A percentile compares a stretch with the other conserved stretches of the same genome.
Conservation (phyloP, 106 monocot genomes). For the Narthecium ossifragum region DNA sequence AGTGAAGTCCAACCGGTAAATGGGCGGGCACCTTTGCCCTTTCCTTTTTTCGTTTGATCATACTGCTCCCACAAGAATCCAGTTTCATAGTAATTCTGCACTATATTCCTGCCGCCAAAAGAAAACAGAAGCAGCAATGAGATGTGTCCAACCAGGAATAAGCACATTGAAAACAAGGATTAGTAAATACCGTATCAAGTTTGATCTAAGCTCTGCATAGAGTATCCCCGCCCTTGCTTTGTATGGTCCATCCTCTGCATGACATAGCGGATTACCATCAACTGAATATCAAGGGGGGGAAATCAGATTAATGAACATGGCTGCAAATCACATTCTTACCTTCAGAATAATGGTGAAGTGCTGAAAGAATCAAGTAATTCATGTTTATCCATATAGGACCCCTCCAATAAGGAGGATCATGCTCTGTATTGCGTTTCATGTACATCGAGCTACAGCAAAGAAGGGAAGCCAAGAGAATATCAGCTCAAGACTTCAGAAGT, state of each 20-base stretch:
- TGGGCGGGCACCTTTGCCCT: constrained; percentile 72
- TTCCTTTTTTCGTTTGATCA: constrained; percentile 75
- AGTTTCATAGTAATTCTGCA: constrained; percentile 59
- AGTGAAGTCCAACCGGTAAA: constrained; percentile 98
- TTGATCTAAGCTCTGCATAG: constrained; percentile 74
- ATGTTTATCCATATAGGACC: constrained; percentile 98
- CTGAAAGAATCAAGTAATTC: constrained; percentile 95
- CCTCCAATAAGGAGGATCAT: constrained; percentile 97
- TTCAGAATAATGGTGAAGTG: constrained; percentile 78
- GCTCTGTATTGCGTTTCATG: constrained; percentile 96
- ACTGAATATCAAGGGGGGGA: too few species aligned
- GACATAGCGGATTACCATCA: not conserved
- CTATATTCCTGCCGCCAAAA: constrained; percentile 85
- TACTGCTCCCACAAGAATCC: constrained; percentile 98
- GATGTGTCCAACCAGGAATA: not conserved
- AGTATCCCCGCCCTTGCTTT: constrained; percentile 29
- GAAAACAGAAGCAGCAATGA: constrained; percentile 3
- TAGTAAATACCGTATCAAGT: constrained; percentile 66
- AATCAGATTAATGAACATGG: not conserved
- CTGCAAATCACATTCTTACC: constrained; percentile 22
- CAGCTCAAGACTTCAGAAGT: too few species aligned
- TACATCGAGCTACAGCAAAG: constrained; percentile 62
- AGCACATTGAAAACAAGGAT: not conserved
- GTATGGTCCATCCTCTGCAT: constrained; percentile 79
- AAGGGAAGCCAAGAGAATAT: not conserved